Evolutionary conservation across 768 basidiomycete species (phyloP).

Genomic region (Cystofilobasidium bisporidii): DNA sequence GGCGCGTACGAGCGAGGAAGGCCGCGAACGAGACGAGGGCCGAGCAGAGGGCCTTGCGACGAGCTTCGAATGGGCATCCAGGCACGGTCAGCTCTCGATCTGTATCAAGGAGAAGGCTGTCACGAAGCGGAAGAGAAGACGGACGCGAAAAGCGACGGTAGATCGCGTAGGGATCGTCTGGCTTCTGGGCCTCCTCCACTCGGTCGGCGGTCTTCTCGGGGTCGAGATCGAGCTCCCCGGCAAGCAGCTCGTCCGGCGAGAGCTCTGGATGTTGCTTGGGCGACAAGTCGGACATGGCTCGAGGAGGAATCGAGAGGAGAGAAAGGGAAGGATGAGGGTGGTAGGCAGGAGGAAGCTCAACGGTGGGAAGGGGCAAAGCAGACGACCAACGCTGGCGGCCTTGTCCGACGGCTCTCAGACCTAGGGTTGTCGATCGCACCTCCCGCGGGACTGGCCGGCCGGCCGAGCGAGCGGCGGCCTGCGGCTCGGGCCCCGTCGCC

Average conservation of each 20-base stretch:
- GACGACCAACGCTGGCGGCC: no score
- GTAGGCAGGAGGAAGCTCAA: no score
- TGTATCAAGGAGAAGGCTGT: no score
- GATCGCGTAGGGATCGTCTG: background rate
- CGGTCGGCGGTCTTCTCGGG: background rate
- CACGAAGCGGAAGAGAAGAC: background rate
- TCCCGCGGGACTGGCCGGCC: no score
- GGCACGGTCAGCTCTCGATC: no score
- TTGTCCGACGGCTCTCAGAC: no score
- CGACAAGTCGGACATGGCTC: background rate
- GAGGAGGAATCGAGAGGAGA: background rate
- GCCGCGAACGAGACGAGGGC: slow-evolving; percentile 54
- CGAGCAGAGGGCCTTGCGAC: slow-evolving; percentile 49
- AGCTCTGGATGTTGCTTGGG: background rate
- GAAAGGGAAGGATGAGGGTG: background rate
- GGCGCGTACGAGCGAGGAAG: slow-evolving; percentile 52
- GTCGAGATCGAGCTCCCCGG: background rate
- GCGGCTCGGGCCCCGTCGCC: no score
- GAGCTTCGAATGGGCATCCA: no score
- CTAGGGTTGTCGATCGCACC: no score
- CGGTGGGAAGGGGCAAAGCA: no score
- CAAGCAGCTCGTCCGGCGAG: background rate
- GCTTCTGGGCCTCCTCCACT: background rate
- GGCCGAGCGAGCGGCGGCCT: no score
- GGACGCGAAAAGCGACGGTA: background rate